Conservation (phyloP, 805 yeast species). For the Helenozyma rhizophorensis region DNA sequence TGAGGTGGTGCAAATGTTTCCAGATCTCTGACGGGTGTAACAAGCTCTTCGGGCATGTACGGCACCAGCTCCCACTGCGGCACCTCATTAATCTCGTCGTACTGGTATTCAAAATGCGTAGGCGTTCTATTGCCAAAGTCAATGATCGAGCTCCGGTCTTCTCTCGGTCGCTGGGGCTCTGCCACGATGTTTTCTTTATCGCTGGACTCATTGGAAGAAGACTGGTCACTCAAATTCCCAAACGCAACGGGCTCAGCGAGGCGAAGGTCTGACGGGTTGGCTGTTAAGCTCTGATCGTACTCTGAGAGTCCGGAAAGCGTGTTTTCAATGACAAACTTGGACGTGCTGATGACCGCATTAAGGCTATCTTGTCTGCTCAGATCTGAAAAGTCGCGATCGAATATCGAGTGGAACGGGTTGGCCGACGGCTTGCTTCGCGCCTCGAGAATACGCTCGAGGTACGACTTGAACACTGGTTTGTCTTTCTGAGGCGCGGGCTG, state of each 20-base stretch:
- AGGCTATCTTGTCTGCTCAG: neutral
- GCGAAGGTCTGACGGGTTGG: neutral
- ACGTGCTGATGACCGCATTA: slow-evolving; percentile 9
- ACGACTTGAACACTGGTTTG: slow-evolving; percentile 20
- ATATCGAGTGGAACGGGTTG: slow-evolving; percentile 3
- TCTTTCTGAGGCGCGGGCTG: neutral
- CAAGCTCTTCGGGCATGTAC: no score
- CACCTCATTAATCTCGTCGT: no score
- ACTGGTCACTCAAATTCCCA: slow-evolving; percentile 7
- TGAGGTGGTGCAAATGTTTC: no score
- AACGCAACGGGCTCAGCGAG: slow-evolving; percentile 16
- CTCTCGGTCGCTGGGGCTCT: no score
- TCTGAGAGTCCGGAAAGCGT: slow-evolving; percentile 16
- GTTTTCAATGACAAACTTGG: slow-evolving; percentile 13
- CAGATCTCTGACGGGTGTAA: no score
- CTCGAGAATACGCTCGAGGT: slow-evolving; percentile 29
- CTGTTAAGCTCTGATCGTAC: neutral
- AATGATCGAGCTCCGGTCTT: no score
- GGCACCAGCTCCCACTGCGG: no score
- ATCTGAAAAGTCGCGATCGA: slow-evolving; percentile 7
- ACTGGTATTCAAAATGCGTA: no score
- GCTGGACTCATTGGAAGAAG: slow-evolving; percentile 10
- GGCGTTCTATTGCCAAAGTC: no score
- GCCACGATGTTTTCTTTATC: slow-evolving; percentile 4
- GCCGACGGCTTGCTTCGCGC: slow-evolving; percentile 6